These are phyloP conservation scores for Coemansia sp. DNA, from an alignment of 192 early-diverging fungal genomes.

Conservation along the genomic window DNA sequence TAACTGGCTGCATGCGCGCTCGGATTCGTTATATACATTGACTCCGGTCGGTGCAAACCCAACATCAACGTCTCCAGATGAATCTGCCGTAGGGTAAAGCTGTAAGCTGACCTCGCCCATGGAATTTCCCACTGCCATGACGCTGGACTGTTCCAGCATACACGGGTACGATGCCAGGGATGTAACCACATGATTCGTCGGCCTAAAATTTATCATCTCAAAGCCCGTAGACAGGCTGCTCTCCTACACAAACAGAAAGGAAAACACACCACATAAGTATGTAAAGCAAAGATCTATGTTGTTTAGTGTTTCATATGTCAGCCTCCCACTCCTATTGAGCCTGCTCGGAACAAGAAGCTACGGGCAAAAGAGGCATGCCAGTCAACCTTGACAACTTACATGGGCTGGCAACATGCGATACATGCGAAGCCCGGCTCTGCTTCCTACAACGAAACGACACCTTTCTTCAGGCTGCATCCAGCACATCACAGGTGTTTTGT, in stretches of 20 bases:
- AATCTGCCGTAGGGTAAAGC: slow-evolving; percentile 17
- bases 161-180: slow-evolving; percentile 37
- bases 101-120: slow-evolving; percentile 40
- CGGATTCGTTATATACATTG: slow-evolving; percentile 26
- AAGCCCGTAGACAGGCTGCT: slow-evolving; percentile 3
- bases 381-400: slow-evolving; percentile 9
- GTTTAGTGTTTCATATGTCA: no score
- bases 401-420: slow-evolving; percentile 22
- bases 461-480: slow-evolving; percentile 45
- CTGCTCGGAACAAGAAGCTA: not conserved
- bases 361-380: not conserved
- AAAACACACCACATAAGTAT: not conserved
- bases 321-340: no score
- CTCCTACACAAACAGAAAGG: slow-evolving; percentile 1
- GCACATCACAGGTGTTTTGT: slow-evolving; percentile 24
- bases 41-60: slow-evolving; percentile 9
- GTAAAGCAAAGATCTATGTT: not conserved
- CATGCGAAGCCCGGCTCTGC: slow-evolving; percentile 28
- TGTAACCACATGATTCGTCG: slow-evolving; percentile 23
- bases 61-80: slow-evolving; percentile 4
- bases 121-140: slow-evolving; percentile 33
- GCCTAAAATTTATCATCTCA: slow-evolving; percentile 22
- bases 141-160: slow-evolving; percentile 20
- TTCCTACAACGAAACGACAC: slow-evolving; percentile 31
- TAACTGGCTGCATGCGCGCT: slow-evolving; percentile 25